Percentiles rank a stretch among this genome's conserved stretches.
Conservation (phyloP, 495 filamentous ascomycete species). For the Umbilicaria muhlenbergii region DNA sequence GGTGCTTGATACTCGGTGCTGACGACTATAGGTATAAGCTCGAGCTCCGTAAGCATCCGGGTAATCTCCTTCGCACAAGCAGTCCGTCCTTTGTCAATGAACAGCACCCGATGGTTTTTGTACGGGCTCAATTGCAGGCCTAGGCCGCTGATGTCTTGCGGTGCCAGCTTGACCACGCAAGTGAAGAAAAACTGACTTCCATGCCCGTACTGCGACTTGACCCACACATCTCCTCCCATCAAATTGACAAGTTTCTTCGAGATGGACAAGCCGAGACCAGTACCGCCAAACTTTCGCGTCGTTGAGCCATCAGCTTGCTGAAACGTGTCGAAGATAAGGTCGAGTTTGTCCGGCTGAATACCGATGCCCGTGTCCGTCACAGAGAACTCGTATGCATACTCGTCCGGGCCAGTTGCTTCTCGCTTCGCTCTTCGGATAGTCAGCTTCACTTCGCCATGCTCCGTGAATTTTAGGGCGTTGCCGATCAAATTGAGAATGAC, state of each 20-base stretch:
- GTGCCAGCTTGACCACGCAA: constrained; percentile 76
- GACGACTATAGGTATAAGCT: constrained; percentile 69
- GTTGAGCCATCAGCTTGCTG: constrained; percentile 98
- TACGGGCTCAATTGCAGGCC: constrained; percentile 77
- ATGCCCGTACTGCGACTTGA: constrained; percentile 81
- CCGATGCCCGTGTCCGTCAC: constrained; percentile 97
- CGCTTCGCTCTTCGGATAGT: constrained; percentile 57
- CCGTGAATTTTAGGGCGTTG: constrained; percentile 79
- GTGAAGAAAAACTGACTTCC: constrained; percentile 97
- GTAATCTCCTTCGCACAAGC: constrained; percentile 56
- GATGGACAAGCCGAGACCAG: constrained; percentile 88
- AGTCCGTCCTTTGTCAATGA: constrained; percentile 87
- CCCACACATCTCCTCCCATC: constrained; percentile 97
- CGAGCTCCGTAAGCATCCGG: constrained; percentile 63
- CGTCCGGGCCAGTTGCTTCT: constrained; percentile 32
- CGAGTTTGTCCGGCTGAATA: constrained; percentile 89
- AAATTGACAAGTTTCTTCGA: constrained; percentile 90
- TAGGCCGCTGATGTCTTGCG: constrained; percentile 66
- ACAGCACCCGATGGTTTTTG: constrained; percentile 74
- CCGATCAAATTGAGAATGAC: constrained; percentile 58
- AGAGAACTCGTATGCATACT: constrained; percentile 92
- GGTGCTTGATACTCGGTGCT: constrained; percentile 46
- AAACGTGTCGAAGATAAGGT: constrained; percentile 98
- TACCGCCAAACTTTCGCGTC: constrained; percentile 92
- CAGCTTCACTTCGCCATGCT: constrained; percentile 91